phyloP scores from a whole-genome alignment of 2,329 filamentous ascomycete genomes.

The Colletotrichum australisinense region DNA sequence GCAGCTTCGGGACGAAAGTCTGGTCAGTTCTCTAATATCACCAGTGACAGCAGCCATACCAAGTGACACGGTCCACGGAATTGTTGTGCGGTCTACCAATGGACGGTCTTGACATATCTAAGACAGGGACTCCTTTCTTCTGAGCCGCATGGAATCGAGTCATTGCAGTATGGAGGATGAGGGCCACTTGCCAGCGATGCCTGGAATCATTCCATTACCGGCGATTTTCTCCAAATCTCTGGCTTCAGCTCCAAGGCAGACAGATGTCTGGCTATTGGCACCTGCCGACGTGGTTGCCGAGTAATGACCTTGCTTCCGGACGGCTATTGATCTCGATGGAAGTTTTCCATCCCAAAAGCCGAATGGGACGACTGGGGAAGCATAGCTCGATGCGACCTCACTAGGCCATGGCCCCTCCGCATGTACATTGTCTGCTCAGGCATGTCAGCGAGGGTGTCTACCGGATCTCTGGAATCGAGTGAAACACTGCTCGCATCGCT shows the following conservation, averaged over 20 bases:
- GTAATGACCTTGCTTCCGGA: background rate
- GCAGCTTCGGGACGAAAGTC: background rate
- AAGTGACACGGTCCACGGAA: background rate
- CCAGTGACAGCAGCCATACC: background rate
- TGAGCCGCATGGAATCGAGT: background rate
- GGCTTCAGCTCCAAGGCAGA: background rate
- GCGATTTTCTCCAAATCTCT: background rate
- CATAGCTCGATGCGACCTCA: background rate
- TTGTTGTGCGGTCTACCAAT: background rate
- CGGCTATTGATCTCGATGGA: background rate
- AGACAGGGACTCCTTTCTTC: background rate
- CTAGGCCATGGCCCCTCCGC: background rate
- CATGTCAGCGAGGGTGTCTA: background rate
- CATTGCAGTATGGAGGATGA: background rate
- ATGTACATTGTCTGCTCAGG: background rate
- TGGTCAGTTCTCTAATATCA: background rate
- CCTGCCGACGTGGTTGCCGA: background rate
- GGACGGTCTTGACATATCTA: background rate
- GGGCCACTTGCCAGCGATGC: background rate
- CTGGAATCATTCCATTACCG: background rate
- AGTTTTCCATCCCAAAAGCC: background rate
- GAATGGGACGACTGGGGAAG: background rate
- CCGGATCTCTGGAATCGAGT: slow-evolving; percentile 9
- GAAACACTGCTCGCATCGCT: slow-evolving; percentile 8
- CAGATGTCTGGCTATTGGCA: background rate